A percentile compares a stretch with the other conserved stretches of the same genome.
phyloP scores from a whole-genome alignment of 2,329 filamentous ascomycete species.

The Aspergillaceae sp. region DNA sequence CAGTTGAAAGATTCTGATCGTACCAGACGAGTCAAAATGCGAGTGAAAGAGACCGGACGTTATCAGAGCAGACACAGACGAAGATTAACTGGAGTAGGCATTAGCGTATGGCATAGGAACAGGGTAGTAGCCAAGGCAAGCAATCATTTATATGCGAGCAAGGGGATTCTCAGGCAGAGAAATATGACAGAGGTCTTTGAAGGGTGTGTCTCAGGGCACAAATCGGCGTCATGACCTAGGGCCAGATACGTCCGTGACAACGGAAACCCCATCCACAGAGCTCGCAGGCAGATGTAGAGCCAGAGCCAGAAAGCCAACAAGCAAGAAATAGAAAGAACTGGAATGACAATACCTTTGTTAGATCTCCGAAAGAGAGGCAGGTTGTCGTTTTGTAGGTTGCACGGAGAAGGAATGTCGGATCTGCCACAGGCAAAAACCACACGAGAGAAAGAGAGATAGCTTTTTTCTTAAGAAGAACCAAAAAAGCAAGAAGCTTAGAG shows the following conservation, averaged over 20 bases:
- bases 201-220: not conserved
- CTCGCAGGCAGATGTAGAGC: not conserved
- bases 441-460: conserved; percentile 1
- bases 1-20: conserved; percentile 21
- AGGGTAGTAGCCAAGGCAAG: not conserved
- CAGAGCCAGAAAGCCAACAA: not conserved
- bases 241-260: not conserved
- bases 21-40: conserved; percentile 27
- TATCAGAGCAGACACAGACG: conserved; percentile 8
- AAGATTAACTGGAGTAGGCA: conserved; percentile 7
- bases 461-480: not conserved
- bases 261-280: not conserved
- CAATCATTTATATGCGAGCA: too few species aligned
- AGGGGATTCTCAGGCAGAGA: too few species aligned
- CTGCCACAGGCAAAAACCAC: conserved; percentile 25
- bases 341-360: conserved; percentile 19
- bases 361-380: conserved; percentile 4
- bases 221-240: not conserved
- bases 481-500: conserved; percentile 16
- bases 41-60: conserved; percentile 12
- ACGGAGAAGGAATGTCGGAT: conserved; percentile 17
- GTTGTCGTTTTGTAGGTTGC: conserved; percentile 1
- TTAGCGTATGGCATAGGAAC: not conserved
- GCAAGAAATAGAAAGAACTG: conserved; percentile 1
- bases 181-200: not conserved